Conservation (phyloP, 306 rosid genomes). For the Lithocarpus polystachyus region DNA sequence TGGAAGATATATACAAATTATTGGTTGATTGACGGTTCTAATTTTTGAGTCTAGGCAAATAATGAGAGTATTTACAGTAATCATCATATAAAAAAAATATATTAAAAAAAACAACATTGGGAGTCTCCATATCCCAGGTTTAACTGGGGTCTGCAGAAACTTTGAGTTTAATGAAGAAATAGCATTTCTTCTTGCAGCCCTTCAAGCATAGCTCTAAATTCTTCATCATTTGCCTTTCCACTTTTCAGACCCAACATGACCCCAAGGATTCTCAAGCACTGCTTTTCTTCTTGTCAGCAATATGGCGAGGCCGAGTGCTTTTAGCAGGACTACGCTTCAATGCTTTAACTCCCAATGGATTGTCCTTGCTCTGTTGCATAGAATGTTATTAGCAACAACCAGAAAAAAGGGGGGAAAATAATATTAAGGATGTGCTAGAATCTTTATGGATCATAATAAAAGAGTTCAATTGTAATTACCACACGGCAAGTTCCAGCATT, state of each 20-base stretch:
- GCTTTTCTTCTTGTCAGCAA: slow-evolving; percentile 9
- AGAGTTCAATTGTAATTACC: slow-evolving; percentile 36
- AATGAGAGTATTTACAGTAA: slow-evolving; percentile 14
- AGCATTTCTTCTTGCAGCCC: slow-evolving; percentile 4
- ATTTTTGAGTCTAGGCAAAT: neutral
- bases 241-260: neutral
- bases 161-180: neutral
- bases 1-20: neutral
- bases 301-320: slow-evolving; percentile 7
- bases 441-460: neutral
- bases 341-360: slow-evolving; percentile 52
- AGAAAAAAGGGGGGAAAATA: neutral
- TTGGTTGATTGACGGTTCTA: neutral
- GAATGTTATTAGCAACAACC: neutral
- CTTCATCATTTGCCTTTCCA: neutral
- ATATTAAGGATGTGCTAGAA: neutral
- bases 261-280: slow-evolving; percentile 9
- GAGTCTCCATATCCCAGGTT: neutral
- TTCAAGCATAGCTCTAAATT: neutral
- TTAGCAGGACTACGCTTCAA: slow-evolving; percentile 54
- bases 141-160: neutral
- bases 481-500: slow-evolving; percentile 52
- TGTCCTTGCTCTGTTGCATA: slow-evolving; percentile 50
- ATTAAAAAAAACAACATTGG: neutral
- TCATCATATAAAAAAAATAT: neutral